phyloP scores from a whole-genome alignment of 164 flowering plant genomes.

The Sextonia rubra region DNA sequence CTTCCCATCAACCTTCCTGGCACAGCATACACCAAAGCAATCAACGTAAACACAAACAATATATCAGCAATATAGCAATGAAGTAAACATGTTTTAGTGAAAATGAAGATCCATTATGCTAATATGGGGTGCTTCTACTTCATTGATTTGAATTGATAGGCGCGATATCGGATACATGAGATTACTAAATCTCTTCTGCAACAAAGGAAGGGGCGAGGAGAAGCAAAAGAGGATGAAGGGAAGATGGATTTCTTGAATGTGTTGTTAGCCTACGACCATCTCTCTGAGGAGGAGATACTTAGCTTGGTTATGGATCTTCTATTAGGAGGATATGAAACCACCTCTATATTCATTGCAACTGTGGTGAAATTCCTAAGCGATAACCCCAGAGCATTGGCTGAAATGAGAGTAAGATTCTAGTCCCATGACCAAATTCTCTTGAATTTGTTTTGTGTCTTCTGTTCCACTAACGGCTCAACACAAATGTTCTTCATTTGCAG shows the following conservation, averaged over 20 bases:
- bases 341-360: conserved; percentile 7
- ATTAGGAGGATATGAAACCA: conserved; percentile 15
- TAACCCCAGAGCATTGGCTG: conserved; percentile 1
- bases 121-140: neutral
- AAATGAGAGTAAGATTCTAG: conserved; percentile 4
- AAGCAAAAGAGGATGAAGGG: neutral
- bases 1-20: conserved; percentile 13
- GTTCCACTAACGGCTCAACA: neutral
- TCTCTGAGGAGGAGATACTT: conserved; percentile 10
- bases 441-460: neutral
- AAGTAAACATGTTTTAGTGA: no score
- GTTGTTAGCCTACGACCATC: neutral
- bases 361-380: conserved; percentile 4
- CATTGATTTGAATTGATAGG: neutral
- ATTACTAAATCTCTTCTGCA: neutral
- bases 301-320: conserved; percentile 18
- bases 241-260: conserved; percentile 13
- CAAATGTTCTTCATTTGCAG: neutral
- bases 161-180: neutral
- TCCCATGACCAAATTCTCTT: neutral
- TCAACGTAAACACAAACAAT: neutral
- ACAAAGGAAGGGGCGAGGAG: neutral
- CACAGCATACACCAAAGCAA: neutral
- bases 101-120: neutral
- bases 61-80: no score